A percentile compares a stretch with the other conserved stretches of the same genome.
phyloP scores from a whole-genome alignment of 805 yeast genomes.

The Candida boidinii region DNA sequence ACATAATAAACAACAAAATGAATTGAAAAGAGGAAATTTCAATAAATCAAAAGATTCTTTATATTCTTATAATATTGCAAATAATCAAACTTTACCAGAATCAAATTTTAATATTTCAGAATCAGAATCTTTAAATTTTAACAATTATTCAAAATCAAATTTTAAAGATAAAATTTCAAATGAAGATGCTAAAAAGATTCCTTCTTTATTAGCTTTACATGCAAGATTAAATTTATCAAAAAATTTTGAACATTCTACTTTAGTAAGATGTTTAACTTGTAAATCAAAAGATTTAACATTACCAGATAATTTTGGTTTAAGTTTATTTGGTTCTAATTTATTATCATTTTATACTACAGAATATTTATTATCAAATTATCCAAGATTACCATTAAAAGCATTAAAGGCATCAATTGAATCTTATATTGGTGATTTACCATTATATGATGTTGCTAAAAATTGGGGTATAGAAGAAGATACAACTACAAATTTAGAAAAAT shows the following conservation, averaged over 20 bases:
- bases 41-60: too few relatives aligned
- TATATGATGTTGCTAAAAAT: constrained; percentile 55
- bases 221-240: constrained; percentile 61
- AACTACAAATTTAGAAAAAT: constrained; percentile 54
- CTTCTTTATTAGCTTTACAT: constrained; percentile 73
- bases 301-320: constrained; percentile 71
- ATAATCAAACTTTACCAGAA: constrained; percentile 9
- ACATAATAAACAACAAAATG: constrained; percentile 2
- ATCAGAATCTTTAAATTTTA: constrained; percentile 20
- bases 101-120: constrained; percentile 11
- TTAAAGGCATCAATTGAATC: constrained; percentile 70
- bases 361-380: constrained; percentile 65
- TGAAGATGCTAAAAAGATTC: constrained; percentile 47
- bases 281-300: constrained; percentile 27
- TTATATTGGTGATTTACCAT: constrained; percentile 57
- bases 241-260: constrained; percentile 48
- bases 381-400: constrained; percentile 80
- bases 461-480: constrained; percentile 90
- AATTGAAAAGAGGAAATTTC: constrained; percentile 10
- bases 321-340: constrained; percentile 74
- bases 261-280: constrained; percentile 77
- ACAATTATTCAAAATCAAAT: constrained; percentile 21
- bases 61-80: constrained; percentile 22
- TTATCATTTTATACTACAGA: constrained; percentile 71
- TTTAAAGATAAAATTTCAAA: constrained; percentile 30